Base-by-base conservation (phyloP, 768 basidiomycete species). In the Calocybe cyanea region DNA sequence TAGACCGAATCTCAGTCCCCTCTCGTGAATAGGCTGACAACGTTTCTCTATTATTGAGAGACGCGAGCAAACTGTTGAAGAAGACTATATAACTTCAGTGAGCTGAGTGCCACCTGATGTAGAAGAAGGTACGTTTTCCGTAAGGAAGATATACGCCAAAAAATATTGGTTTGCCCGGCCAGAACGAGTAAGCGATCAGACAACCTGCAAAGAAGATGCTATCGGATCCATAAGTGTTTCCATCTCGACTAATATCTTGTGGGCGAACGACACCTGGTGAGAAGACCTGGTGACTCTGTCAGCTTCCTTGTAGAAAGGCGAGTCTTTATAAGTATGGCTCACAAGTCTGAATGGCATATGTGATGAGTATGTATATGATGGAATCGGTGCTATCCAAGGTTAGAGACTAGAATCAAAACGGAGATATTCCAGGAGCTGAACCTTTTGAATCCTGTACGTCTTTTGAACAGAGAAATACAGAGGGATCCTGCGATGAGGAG, bases 71-170 rank as follows among this genome's bases (percentile, higher is more conserved):
- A 25, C 52, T 46, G 38, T 57, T 57, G 25, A 55, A 24, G 24
- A 47, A 57, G 17, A 57, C 56, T 55, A 33, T 14, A 24, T 11
- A 17, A 15, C 9, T 4, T 15, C 19, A 47, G 19, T 23, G 31
- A 21, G 17, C 2, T 21, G 41, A 6, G 21, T n/a, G 13, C 2
- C 11, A 28, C 25, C 2, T 24, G 3, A 33, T 14, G 25, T 28
- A 32, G 13, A 31, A 3, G 9, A 15, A 25, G 39, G 15, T 43
- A 58, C 55, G 36, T 49, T 56, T 58, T 15, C 32, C 41, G 17
- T 53, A 40, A 18, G 49, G 42, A 21, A 54, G 46, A 32, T 54
- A 58, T 15, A 58, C 56, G 10, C 30, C 54, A 34, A 58, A 36
- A 31, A 45, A 58, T 13, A 47, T 51, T 15, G 54, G 56, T n/a